A percentile compares a stretch with the other conserved stretches of the same genome.
Conservation (phyloP, 495 filamentous ascomycete species). For the Cercophora samala region DNA sequence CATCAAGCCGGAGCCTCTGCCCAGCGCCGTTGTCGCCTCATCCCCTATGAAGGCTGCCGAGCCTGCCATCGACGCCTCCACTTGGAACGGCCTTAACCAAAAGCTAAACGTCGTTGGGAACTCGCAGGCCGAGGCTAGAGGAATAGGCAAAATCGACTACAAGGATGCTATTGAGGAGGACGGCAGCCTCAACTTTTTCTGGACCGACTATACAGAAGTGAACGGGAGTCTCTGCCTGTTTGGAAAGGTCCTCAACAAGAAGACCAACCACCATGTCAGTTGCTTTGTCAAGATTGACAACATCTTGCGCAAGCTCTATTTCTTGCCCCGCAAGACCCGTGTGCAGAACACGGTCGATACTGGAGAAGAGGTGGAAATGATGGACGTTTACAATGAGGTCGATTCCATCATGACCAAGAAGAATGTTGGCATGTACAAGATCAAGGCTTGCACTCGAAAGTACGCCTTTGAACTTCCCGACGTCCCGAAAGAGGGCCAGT, state of each 20-base stretch:
- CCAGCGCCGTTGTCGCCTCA: conserved; percentile 66
- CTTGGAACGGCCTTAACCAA: conserved; percentile 83
- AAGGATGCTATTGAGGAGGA: conserved; percentile 84
- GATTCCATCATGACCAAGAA: conserved; percentile 78
- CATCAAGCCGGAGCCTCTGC: conserved; percentile 59
- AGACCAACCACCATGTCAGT: conserved; percentile 71
- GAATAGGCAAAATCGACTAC: conserved; percentile 73
- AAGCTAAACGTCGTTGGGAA: conserved; percentile 80
- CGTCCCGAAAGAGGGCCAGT: conserved; percentile 84
- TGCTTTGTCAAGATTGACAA: conserved; percentile 97
- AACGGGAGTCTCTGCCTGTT: conserved; percentile 91
- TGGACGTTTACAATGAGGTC: conserved; percentile 85
- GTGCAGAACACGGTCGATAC: conserved; percentile 61
- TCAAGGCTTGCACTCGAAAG: conserved; percentile 83
- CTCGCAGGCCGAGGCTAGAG: conserved; percentile 54
- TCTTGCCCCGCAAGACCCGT: conserved; percentile 73
- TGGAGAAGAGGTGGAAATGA: conserved; percentile 79
- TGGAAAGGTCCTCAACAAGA: conserved; percentile 93
- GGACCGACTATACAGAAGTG: conserved; percentile 93
- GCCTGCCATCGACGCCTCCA: conserved; percentile 65
- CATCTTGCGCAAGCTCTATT: conserved; percentile 86
- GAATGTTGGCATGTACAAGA: conserved; percentile 83
- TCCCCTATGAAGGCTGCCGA: conserved; percentile 64
- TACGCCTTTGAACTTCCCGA: conserved; percentile 92
- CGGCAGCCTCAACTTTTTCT: conserved; percentile 90